These are phyloP conservation scores for Crithidia sp. DNA, from an alignment of 208 protist genomes.

Conservation along the genomic window DNA sequence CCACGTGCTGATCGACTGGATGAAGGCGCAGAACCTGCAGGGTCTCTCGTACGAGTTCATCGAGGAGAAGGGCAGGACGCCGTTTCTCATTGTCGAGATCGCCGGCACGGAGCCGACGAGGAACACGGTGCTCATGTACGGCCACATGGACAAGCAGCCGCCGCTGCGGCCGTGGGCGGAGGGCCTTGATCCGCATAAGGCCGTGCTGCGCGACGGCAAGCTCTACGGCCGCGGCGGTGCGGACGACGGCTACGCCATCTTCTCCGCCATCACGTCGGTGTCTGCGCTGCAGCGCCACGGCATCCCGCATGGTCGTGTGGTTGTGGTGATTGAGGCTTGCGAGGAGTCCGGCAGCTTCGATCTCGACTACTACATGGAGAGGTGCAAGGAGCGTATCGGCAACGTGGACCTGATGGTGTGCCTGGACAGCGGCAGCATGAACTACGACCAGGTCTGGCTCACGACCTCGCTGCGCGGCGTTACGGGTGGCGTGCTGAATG, in stretches of 20 bases:
- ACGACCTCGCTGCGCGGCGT: constrained; percentile 95
- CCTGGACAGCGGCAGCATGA: constrained; percentile 93
- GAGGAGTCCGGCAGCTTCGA: constrained; percentile 93
- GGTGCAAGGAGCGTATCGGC: constrained; percentile 68
- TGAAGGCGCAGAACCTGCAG: constrained; percentile 79
- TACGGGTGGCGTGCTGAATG: constrained; percentile 80
- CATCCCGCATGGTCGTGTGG: constrained; percentile 78
- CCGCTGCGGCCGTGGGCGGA: constrained; percentile 93
- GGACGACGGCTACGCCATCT: constrained; percentile 94
- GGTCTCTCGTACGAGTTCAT: constrained; percentile 83
- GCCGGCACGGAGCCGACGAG: constrained; percentile 56
- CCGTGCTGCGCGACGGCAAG: constrained; percentile 86
- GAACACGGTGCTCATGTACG: constrained; percentile 94
- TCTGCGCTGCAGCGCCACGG: constrained; percentile 78
- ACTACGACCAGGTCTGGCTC: constrained; percentile 96
- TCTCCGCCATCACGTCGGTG: constrained; percentile 78
- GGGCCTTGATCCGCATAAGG: constrained; percentile 88
- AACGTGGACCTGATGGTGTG: constrained; percentile 93
- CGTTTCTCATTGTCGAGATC: constrained; percentile 89
- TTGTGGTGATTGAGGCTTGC: constrained; percentile 90
- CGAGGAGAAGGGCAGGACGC: constrained; percentile 75
- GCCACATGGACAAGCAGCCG: constrained; percentile 98
- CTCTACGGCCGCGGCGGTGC: constrained; percentile 92
- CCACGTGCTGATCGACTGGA: constrained; percentile 87
- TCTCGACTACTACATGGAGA: constrained; percentile 87